A percentile compares a stretch with the other conserved stretches of the same genome.
phyloP scores from a whole-genome alignment of 345 rosid species.

The Hirschfeldia incana region DNA sequence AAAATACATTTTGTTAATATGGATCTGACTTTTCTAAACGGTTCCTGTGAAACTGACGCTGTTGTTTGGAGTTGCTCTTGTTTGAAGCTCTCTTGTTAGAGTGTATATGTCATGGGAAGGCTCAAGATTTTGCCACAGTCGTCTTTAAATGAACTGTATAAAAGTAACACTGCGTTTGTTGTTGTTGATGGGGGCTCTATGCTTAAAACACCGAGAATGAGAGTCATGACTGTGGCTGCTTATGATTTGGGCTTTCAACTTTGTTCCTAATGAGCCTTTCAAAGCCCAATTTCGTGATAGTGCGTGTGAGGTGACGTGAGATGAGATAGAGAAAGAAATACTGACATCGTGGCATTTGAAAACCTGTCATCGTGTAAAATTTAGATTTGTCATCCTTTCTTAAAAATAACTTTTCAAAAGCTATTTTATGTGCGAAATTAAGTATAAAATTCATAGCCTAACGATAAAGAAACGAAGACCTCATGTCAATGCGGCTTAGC shows the following conservation, averaged over 20 bases:
- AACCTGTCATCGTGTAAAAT: not conserved
- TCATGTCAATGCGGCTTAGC: not conserved
- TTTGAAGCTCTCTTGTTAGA: no score
- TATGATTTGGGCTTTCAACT: not conserved
- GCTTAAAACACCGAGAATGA: no score
- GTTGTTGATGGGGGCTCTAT: no score
- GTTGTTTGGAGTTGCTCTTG: no score
- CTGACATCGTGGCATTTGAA: not conserved
- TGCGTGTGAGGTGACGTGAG: not conserved
- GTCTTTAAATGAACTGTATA: no score
- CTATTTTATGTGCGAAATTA: not conserved
- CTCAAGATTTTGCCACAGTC: no score
- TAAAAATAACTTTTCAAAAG: not conserved
- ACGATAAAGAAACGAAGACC: not conserved
- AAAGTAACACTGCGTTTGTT: no score
- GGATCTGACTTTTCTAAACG: no score
- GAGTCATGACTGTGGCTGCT: not conserved
- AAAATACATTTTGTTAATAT: no score
- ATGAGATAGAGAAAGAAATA: not conserved
- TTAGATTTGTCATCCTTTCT: not conserved
- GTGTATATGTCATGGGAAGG: no score
- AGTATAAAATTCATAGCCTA: not conserved
- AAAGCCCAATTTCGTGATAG: not conserved
- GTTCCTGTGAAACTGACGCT: no score
- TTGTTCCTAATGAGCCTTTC: not conserved